Evolutionary conservation across 2,329 filamentous ascomycete genomes (phyloP).

Genomic region (Lecanosticta acicola): DNA sequence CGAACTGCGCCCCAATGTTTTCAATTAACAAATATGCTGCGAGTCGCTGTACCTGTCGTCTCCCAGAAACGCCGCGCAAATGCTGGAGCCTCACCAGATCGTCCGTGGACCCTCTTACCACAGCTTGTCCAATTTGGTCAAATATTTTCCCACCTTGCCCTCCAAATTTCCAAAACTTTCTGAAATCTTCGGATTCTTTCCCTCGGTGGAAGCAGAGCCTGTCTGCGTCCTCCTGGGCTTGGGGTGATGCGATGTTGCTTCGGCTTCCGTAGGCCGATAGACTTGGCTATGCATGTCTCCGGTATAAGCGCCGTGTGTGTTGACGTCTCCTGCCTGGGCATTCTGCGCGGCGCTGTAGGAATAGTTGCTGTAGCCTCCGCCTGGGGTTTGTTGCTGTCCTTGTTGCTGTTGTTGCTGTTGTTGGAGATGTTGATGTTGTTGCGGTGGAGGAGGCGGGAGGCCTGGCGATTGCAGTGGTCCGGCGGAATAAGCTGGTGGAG

Average conservation of each 20-base stretch:
- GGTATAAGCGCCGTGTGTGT: slow-evolving; percentile 40
- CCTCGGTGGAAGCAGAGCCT: not conserved
- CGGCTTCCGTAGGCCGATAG: slow-evolving; percentile 62
- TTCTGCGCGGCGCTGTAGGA: slow-evolving; percentile 36
- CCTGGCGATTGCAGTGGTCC: slow-evolving; percentile 37
- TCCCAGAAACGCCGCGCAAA: too few species aligned
- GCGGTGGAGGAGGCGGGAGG: slow-evolving; percentile 33
- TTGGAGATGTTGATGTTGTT: slow-evolving; percentile 27
- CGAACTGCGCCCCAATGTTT: too few species aligned
- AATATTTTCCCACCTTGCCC: slow-evolving; percentile 11
- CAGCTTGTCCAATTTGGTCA: slow-evolving; percentile 15
- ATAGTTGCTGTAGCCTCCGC: slow-evolving; percentile 53
- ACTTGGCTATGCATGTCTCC: slow-evolving; percentile 59
- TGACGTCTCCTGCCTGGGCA: slow-evolving; percentile 15
- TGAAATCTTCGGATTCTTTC: slow-evolving; percentile 3
- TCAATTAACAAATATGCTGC: too few species aligned
- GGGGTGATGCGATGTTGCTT: slow-evolving; percentile 38
- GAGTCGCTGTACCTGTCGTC: too few species aligned
- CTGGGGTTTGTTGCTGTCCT: slow-evolving; percentile 20
- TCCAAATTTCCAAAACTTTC: slow-evolving; percentile 8
- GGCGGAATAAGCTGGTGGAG: slow-evolving; percentile 31
- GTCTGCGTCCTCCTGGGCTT: not conserved
- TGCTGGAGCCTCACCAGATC: too few species aligned
- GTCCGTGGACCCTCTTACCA: too few species aligned
- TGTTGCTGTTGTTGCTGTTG: too few species aligned